Conservation (phyloP, 768 basidiomycete species). For the Panaeolus cyanescens region DNA sequence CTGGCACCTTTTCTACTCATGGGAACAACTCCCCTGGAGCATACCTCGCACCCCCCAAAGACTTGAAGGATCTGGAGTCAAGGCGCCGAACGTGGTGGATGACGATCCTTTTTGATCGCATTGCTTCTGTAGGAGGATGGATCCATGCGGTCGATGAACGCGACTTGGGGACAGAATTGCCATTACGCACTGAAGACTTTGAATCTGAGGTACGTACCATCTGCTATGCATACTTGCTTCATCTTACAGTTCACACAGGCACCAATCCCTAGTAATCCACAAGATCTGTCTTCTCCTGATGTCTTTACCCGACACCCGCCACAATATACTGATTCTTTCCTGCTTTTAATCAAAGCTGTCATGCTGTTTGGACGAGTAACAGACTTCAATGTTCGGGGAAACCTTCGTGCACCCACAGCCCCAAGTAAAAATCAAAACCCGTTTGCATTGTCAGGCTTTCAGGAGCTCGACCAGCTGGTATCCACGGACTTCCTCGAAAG, state of each 20-base stretch:
- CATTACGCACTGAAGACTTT: conserved; percentile 74
- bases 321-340: conserved; percentile 80
- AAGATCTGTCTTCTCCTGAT: conserved; percentile 63
- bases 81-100: conserved; percentile 90
- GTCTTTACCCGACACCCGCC: conserved; percentile 72
- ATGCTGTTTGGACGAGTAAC: conserved; percentile 88
- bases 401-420: conserved; percentile 64
- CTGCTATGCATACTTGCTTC: background rate
- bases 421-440: conserved; percentile 77
- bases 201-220: conserved; percentile 60
- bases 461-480: conserved; percentile 70
- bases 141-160: conserved; percentile 83
- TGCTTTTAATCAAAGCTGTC: conserved; percentile 78
- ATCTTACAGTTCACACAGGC: conserved; percentile 37
- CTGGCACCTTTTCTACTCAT: conserved; percentile 77
- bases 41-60: conserved; percentile 79
- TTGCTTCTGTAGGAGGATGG: conserved; percentile 82
- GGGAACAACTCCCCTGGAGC: conserved; percentile 71
- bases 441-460: conserved; percentile 65
- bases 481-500: conserved; percentile 67
- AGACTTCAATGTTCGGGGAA: conserved; percentile 80
- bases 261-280: conserved; percentile 70
- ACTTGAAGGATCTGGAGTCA: conserved; percentile 73
- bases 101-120: conserved; percentile 85
- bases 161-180: conserved; percentile 84